Base-by-base conservation (phyloP, 805 yeast genomes). In the Clavispora phyllophila region DNA sequence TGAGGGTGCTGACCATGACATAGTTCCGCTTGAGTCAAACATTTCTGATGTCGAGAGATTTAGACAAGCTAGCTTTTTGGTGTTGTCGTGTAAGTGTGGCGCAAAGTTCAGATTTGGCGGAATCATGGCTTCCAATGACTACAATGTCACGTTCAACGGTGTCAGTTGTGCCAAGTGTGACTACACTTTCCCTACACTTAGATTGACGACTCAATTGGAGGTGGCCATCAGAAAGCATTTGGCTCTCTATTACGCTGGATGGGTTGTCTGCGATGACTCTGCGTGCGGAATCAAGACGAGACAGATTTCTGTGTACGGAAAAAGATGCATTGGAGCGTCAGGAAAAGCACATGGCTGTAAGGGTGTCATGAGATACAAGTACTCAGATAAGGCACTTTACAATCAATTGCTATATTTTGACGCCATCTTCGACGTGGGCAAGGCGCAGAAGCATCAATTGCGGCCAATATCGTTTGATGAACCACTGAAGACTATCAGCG, bases 291-390 rank as follows among this genome's bases (percentile, higher is more conserved):
- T 78, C 41, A 72, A 73, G 13, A 90, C 97, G 0, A 74, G 96
- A 48, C 96, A 90, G 57, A 75, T 93, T 19, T 80, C 90, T 17
- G 96, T 90, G 4, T 88, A 87, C 56, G 98, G 98, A 41, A 79
- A 82, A 52, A 75, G 91, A 51, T 89, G 98, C 61, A 72, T 88
- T 45, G 84, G 87, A 33, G 62, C 62, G 44, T 75, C 73, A 55
- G 87, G 87, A 2, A 73, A 67, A 33, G 79, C 82, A 1, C 74
- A 68, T 49, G 80, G 79, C 17, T 81, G 87, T 56, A 84, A 86
- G 54, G 97, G 98, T 29, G 78, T 84, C 9, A 84, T 89, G 88
- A 70, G 78, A 45, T 85, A 81, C 62, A 75, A 73, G 44, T 93
- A 86, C 60, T 71, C 81, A 20, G 96, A 87, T 60, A 84, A 83